Percentiles rank a stretch among this genome's conserved stretches.
These are phyloP conservation scores for Neurospora hispaniola DNA, from an alignment of 495 filamentous ascomycete genomes.

Conservation along the genomic window DNA sequence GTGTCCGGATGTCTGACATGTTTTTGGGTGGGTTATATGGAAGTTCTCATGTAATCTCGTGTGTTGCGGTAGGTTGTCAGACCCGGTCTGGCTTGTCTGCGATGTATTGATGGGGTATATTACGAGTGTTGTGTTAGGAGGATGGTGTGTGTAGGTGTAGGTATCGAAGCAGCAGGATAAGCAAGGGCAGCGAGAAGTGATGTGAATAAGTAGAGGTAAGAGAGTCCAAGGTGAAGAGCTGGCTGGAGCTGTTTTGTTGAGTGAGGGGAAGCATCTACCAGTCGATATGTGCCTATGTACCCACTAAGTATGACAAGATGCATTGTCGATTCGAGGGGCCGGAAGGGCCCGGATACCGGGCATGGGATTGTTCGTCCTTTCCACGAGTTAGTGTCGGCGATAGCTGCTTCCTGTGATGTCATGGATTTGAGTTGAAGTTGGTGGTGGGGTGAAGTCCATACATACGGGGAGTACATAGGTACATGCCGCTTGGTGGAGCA, in stretches of 20 bases:
- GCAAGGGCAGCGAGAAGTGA: not conserved
- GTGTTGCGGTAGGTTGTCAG: not conserved
- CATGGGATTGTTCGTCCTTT: not conserved
- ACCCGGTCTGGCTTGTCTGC: not conserved
- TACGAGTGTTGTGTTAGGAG: too few species aligned
- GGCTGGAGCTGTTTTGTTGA: not conserved
- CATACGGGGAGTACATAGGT: not conserved
- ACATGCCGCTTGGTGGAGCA: not conserved
- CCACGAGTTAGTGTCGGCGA: not conserved
- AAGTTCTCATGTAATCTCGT: not conserved
- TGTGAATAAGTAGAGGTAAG: not conserved
- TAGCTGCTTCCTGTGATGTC: not conserved
- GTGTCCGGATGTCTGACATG: slow-evolving; percentile 27
- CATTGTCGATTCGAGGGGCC: not conserved
- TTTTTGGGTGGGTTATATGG: not conserved
- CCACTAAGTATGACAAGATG: not conserved
- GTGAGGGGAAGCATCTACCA: not conserved
- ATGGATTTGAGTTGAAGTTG: not conserved
- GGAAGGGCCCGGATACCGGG: not conserved
- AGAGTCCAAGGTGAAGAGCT: not conserved
- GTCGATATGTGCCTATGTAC: not conserved
- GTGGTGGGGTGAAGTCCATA: not conserved
- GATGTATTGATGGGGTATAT: not conserved
- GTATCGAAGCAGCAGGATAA: not conserved
- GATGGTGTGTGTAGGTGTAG: not conserved